Base-by-base conservation (phyloP, 805 yeast genomes). In the Debaryomyces prosopidis region DNA sequence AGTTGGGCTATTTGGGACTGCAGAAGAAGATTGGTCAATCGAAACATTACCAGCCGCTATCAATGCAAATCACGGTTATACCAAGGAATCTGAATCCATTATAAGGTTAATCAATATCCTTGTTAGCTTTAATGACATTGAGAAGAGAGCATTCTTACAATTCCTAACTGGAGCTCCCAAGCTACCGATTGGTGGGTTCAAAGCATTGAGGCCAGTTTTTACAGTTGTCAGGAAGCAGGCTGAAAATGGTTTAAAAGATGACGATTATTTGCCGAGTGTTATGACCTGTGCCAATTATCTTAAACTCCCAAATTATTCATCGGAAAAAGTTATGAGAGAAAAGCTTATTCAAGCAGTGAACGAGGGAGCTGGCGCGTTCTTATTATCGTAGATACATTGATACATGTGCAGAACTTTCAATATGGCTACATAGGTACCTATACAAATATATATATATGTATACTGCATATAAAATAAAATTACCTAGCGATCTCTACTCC, bases 221-320 rank as follows among this genome's bases (percentile, higher is more conserved):
- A 92, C 98, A 0, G 90, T 94, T 30, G 98, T 94, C 1, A 68
- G 89, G 49, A 90, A 89, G 59, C 83, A 78, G 46, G 77, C 85
- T n/a, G 98, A 92, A 42, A 82, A 78, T 39, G 85, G 83, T 0
- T 60, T 79, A 19, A 65, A 68, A 10, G 77, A 87, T 4, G 96
- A 92, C 63, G 89, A 84, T 49, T 90, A 85, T 58, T 72, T 94
- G 45, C 98, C 99, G 1, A 89, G 96, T 66, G 99, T 94, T 2
- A 92, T 92, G 99, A 92, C 99, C 0, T 92, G 99, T 71, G 97
- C 96, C 3, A 92, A 92, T 61, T 94, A 92, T 60, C 73, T 92
- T 53, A 92, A 92, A 62, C 69, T 94, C 16, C 98, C 99, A 4
- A 80, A 86, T 50, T 94, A 92, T 60, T 77, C 89, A 3, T 69